Percentiles rank a stretch among this genome's conserved stretches.
These are phyloP conservation scores for Pisolithus tinctorius DNA, from an alignment of 768 basidiomycete genomes.

Conservation along the genomic window DNA sequence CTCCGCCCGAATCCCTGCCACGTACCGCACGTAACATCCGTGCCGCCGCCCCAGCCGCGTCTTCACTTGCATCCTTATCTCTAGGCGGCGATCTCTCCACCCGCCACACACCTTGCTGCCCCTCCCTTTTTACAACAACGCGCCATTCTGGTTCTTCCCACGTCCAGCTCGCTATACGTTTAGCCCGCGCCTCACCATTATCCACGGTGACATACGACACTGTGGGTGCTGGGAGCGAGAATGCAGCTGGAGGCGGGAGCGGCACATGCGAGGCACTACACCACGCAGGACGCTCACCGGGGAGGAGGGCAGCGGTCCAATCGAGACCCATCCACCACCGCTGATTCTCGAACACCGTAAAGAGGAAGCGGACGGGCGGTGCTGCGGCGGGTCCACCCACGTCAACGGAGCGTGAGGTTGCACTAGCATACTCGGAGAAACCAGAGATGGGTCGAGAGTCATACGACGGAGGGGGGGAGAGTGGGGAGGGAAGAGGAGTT, in stretches of 20 bases:
- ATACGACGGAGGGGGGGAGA: conserved; percentile 28
- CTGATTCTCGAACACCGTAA: conserved; percentile 91
- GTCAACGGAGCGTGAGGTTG: conserved; percentile 4
- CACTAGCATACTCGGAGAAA: conserved; percentile 15
- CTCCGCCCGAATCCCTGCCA: conserved; percentile 30
- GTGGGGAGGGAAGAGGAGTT: conserved; percentile 38
- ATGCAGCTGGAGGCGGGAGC: conserved; percentile 62
- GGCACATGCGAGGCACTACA: conserved; percentile 51
- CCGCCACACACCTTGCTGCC: conserved; percentile 42
- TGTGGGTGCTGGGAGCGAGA: conserved; percentile 59
- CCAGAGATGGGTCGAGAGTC: conserved; percentile 1
- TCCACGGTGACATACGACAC: conserved; percentile 48
- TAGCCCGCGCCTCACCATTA: conserved; percentile 40
- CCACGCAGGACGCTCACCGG: conserved; percentile 88
- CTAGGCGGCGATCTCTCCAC: conserved; percentile 58
- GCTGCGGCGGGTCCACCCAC: conserved; percentile 14
- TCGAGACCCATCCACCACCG: conserved; percentile 98
- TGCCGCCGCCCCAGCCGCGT: conserved; percentile 31
- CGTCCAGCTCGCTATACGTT: conserved; percentile 73
- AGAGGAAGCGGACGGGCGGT: conserved; percentile 60
- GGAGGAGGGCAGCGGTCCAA: conserved; percentile 90
- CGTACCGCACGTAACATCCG: conserved; percentile 51
- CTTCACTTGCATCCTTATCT: conserved; percentile 36
- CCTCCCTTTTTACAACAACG: conserved; percentile 56
- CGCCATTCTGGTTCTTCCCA: conserved; percentile 94